A percentile compares a stretch with the other conserved stretches of the same genome.
Conservation (phyloP, 768 basidiomycete species). For the Vishniacozyma victoriae region DNA sequence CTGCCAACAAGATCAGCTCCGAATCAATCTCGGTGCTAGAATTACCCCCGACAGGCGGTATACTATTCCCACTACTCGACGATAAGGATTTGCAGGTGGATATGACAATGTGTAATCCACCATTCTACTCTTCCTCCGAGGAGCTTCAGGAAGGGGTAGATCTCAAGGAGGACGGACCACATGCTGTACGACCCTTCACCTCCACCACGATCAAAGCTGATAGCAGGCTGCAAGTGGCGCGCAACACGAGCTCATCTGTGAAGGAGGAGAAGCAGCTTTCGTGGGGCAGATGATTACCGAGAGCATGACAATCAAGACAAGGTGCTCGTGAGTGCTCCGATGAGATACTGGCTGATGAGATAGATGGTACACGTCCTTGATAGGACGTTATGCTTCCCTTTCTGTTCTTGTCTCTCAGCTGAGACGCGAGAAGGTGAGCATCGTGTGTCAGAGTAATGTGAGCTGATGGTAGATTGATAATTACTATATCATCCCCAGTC, state of each 20-base stretch:
- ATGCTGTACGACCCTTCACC: conserved; percentile 56
- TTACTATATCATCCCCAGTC: conserved; percentile 75
- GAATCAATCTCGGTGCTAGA: conserved; percentile 54
- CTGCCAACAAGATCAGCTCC: conserved; percentile 53
- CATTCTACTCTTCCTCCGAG: conserved; percentile 73
- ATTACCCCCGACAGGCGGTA: conserved; percentile 44
- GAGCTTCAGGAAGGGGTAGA: conserved; percentile 61
- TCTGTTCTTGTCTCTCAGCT: conserved; percentile 58
- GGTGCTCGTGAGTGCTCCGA: conserved; percentile 56
- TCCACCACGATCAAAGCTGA: not conserved
- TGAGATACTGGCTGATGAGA: not conserved
- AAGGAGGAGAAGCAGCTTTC: conserved; percentile 78
- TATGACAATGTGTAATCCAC: conserved; percentile 94
- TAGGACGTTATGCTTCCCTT: conserved; percentile 79
- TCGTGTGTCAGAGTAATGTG: conserved; percentile 45
- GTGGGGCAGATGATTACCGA: conserved; percentile 71
- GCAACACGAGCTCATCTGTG: conserved; percentile 78
- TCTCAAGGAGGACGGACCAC: conserved; percentile 62
- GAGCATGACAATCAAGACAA: conserved; percentile 53
- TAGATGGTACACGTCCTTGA: conserved; percentile 90
- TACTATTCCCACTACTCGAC: conserved; percentile 52
- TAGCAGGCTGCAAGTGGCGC: conserved; percentile 77
- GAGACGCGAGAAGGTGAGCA: conserved; percentile 48
- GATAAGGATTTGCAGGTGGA: conserved; percentile 49
- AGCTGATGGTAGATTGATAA: conserved; percentile 63